Evolutionary conservation across 2,329 filamentous ascomycete genomes (phyloP).

Genomic region (Talaromyces islandicus): DNA sequence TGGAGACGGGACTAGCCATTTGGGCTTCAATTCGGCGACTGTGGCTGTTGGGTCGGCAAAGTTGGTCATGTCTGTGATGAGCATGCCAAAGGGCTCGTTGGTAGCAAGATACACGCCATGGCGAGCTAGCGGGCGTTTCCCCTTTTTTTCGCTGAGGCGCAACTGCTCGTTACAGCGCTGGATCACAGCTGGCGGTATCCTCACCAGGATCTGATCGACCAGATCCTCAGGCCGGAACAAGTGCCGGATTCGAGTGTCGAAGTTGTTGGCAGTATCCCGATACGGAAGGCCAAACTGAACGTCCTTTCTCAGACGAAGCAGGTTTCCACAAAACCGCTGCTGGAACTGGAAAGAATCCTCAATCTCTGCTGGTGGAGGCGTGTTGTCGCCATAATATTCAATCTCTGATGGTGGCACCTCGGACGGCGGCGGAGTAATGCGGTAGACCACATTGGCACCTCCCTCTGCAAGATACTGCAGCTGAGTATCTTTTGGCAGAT

Average conservation of each 20-base stretch:
- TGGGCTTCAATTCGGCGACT: constrained; percentile 73
- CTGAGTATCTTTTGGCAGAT: constrained; percentile 29
- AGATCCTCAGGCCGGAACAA: constrained; percentile 52
- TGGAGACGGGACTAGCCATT: constrained; percentile 74
- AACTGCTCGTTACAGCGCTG: constrained; percentile 51
- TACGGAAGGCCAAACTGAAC: constrained; percentile 48
- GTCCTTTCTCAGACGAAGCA: constrained; percentile 59
- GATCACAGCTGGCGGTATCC: constrained; percentile 40
- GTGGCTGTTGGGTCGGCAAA: constrained; percentile 24
- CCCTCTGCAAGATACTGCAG: constrained; percentile 58
- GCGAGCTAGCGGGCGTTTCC: constrained; percentile 43
- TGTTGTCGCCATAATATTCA: constrained; percentile 12
- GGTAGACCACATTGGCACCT: constrained; percentile 71
- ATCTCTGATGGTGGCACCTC: constrained; percentile 19
- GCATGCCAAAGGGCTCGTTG: constrained; percentile 57
- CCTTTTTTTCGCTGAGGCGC: constrained; percentile 39
- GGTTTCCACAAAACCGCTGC: constrained; percentile 33
- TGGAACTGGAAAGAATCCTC: constrained; percentile 5
- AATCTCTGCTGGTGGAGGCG: constrained; percentile 14
- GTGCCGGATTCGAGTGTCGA: constrained; percentile 42
- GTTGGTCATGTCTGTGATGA: constrained; percentile 68
- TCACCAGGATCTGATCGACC: constrained; percentile 51
- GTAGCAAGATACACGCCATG: constrained; percentile 47
- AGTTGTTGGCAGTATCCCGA: constrained; percentile 37
- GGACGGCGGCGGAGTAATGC: constrained; percentile 39